A percentile compares a stretch with the other conserved stretches of the same genome.
Evolutionary conservation across 441 rosid species (phyloP).

Genomic region (Cnidoscolus chayamansa): DNA sequence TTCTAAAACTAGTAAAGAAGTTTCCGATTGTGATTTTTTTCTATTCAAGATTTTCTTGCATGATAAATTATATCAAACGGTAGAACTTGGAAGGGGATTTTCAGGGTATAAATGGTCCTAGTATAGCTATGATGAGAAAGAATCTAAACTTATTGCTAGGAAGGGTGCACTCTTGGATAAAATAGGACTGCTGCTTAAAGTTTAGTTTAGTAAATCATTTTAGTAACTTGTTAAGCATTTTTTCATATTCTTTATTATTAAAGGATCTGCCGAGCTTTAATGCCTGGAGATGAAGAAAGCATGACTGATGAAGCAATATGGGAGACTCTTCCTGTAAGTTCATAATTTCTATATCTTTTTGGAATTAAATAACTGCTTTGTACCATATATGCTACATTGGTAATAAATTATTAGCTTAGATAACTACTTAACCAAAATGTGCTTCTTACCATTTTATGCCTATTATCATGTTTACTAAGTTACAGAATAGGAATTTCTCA

Average conservation of each 20-base stretch:
- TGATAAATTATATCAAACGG: not conserved
- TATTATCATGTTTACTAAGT: not conserved
- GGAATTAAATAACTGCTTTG: constrained; percentile 6
- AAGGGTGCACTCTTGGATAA: not conserved
- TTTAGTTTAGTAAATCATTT: not conserved
- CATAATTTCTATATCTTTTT: constrained; percentile 24
- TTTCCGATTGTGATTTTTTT: not conserved
- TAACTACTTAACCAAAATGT: not conserved
- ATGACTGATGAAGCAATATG: constrained; percentile 91
- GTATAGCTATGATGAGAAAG: not conserved
- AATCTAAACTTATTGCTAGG: constrained; percentile 1
- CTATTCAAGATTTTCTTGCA: constrained; percentile 3
- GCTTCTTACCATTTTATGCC: not conserved
- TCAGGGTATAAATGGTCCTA: not conserved
- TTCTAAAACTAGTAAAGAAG: not conserved
- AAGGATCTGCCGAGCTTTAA: constrained; percentile 89
- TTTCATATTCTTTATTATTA: constrained; percentile 13
- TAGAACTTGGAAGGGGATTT: not conserved
- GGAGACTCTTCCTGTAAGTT: constrained; percentile 97
- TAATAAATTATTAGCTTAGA: not conserved
- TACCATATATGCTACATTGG: not conserved
- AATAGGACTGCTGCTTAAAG: not conserved
- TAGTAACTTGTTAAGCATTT: not conserved
- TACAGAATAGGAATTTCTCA: not conserved
- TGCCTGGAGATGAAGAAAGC: constrained; percentile 98